phyloP scores from a whole-genome alignment of 176 grass and related monocot species.

The Guadua angustifolia region DNA sequence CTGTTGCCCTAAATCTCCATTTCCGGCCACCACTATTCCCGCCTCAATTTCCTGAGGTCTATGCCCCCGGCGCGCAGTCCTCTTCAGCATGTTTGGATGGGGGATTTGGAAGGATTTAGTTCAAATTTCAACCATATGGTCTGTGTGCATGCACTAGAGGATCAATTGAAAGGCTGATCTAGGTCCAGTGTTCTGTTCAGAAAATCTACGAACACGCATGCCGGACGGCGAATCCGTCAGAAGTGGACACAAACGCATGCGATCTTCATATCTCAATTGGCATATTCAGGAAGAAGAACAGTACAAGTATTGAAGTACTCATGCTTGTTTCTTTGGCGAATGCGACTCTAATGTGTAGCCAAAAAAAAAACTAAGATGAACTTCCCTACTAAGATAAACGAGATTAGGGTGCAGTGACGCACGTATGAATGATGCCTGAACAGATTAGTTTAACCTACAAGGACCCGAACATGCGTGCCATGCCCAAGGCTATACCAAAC shows the following conservation, averaged over 20 bases:
- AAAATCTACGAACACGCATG: not conserved
- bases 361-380: not conserved
- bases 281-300: not conserved
- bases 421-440: not conserved
- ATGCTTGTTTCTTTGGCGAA: not conserved
- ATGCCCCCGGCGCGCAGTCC: too few relatives aligned
- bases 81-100: too few relatives aligned
- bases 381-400: not conserved
- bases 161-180: too few relatives aligned
- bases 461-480: conserved; percentile 35
- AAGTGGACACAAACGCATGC: not conserved
- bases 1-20: too few relatives aligned
- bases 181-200: too few relatives aligned
- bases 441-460: conserved; percentile 31
- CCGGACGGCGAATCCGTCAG: not conserved
- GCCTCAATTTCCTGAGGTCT: too few relatives aligned
- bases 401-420: not conserved
- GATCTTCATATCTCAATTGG: not conserved
- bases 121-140: too few relatives aligned
- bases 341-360: not conserved
- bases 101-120: too few relatives aligned
- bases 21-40: too few relatives aligned
- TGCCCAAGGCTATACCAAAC: not conserved
- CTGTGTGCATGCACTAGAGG: too few relatives aligned
- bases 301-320: not conserved